Conservation (phyloP, 2,329 filamentous ascomycete species). For the Cercospora sp. region DNA sequence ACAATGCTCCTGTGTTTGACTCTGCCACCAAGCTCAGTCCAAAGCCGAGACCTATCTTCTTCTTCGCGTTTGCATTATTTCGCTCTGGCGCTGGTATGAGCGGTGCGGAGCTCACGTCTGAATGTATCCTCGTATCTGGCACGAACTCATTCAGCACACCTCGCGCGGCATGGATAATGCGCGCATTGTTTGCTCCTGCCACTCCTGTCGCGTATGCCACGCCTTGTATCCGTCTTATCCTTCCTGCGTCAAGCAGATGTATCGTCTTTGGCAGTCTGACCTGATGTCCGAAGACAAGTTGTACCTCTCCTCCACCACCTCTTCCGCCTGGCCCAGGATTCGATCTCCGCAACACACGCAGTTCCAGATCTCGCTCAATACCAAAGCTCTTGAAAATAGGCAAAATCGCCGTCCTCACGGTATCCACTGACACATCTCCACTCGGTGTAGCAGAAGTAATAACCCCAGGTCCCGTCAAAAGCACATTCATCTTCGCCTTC, state of each 20-base stretch:
- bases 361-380: conserved; percentile 80
- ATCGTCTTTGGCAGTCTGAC: conserved; percentile 91
- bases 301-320: conserved; percentile 88
- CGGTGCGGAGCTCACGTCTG: conserved; percentile 62
- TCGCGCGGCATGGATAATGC: conserved; percentile 89
- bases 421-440: conserved; percentile 89
- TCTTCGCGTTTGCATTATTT: conserved; percentile 53
- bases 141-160: conserved; percentile 84
- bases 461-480: conserved; percentile 86
- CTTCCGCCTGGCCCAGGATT: conserved; percentile 72
- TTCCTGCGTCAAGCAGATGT: conserved; percentile 79
- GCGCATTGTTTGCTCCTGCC: conserved; percentile 85
- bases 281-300: conserved; percentile 89
- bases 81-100: conserved; percentile 70
- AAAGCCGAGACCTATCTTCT: conserved; percentile 79
- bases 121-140: conserved; percentile 86
- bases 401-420: conserved; percentile 86
- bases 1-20: conserved; percentile 81
- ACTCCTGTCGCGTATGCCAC: conserved; percentile 94
- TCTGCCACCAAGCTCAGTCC: conserved; percentile 89
- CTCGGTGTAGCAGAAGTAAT: conserved; percentile 82
- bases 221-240: conserved; percentile 84
- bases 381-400: conserved; percentile 89
- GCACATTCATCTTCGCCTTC: conserved; percentile 85
- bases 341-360: conserved; percentile 76